Conservation (phyloP, 352 stramenopile species). For the Phytophthora idaei region DNA sequence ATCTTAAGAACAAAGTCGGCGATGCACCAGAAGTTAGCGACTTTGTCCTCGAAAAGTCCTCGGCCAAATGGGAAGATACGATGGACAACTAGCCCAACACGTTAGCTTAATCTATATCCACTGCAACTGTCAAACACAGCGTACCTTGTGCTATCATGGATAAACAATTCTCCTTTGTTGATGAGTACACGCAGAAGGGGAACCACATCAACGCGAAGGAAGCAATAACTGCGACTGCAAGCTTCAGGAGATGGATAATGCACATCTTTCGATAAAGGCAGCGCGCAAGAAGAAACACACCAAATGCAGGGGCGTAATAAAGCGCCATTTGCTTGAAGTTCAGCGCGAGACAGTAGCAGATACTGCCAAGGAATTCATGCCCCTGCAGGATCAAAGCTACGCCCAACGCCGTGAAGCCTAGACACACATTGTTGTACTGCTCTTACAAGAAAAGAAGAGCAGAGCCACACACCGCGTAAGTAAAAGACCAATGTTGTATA, state of each 20-base stretch:
- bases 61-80: constrained; percentile 96
- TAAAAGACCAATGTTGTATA: constrained; percentile 1
- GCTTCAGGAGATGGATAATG: constrained; percentile 66
- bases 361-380: constrained; percentile 82
- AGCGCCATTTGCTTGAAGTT: constrained; percentile 99
- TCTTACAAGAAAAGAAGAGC: background rate
- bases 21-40: constrained; percentile 97
- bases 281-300: constrained; percentile 92
- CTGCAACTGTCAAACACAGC: background rate
- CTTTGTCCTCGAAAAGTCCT: constrained; percentile 98
- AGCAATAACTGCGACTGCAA: constrained; percentile 86
- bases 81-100: constrained; percentile 71
- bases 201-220: constrained; percentile 92
- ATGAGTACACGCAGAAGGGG: constrained; percentile 84
- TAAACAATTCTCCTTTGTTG: constrained; percentile 49
- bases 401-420: constrained; percentile 89
- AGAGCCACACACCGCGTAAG: background rate
- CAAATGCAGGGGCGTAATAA: constrained; percentile 96
- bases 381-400: constrained; percentile 73
- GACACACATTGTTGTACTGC: constrained; percentile 97
- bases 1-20: constrained; percentile 86
- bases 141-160: constrained; percentile 73
- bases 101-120: background rate
- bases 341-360: constrained; percentile 93
- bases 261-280: constrained; percentile 68